These are phyloP conservation scores for Boletus huronensis DNA, from an alignment of 768 basidiomycete species.

Conservation along the genomic window DNA sequence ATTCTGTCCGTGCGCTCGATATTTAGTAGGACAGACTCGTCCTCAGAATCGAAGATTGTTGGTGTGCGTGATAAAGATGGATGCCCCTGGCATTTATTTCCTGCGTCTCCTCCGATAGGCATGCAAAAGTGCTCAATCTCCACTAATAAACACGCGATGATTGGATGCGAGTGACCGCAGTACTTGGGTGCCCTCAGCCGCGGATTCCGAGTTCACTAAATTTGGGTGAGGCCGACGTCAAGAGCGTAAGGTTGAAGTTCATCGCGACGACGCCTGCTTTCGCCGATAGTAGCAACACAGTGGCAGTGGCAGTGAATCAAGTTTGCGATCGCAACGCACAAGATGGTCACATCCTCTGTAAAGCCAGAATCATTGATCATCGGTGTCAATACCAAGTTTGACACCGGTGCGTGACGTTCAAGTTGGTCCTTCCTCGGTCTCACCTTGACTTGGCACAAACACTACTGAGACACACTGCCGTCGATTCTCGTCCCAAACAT, in stretches of 20 bases:
- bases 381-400: neutral
- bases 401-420: neutral
- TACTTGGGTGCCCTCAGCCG: too few relatives aligned
- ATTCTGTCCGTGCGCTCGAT: neutral
- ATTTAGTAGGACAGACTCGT: neutral
- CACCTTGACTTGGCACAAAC: neutral
- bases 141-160: too few relatives aligned
- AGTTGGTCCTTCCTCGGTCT: neutral
- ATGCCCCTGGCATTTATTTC: neutral
- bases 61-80: neutral
- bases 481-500: neutral
- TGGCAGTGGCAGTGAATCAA: too few relatives aligned
- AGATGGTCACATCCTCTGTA: neutral
- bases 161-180: too few relatives aligned
- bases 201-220: too few relatives aligned
- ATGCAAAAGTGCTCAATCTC: too few relatives aligned
- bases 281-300: too few relatives aligned
- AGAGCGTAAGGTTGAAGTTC: too few relatives aligned
- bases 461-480: neutral
- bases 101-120: neutral
- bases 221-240: too few relatives aligned
- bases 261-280: too few relatives aligned
- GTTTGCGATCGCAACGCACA: too few relatives aligned
- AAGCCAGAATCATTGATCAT: neutral
- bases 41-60: neutral